Percentiles rank a stretch among this genome's conserved stretches.
phyloP scores from a whole-genome alignment of 495 filamentous ascomycete genomes.

The Collariella sp. region DNA sequence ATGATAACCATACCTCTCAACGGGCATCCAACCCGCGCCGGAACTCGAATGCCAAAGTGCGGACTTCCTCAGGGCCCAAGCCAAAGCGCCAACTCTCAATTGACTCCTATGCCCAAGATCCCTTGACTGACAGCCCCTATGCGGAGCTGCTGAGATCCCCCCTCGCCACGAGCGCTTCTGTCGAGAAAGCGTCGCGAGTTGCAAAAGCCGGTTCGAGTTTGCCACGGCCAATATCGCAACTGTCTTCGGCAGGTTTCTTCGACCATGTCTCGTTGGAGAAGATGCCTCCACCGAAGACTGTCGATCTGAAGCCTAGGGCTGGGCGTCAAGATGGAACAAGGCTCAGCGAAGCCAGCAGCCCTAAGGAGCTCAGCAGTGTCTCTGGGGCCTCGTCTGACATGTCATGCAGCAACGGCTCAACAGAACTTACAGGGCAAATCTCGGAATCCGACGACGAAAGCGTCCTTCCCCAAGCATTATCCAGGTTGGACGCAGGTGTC shows the following conservation, averaged over 20 bases:
- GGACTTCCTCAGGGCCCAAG: conserved; percentile 30
- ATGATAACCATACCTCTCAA: conserved; percentile 1
- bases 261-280: conserved; percentile 30
- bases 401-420: conserved; percentile 16
- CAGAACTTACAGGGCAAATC: conserved; percentile 13
- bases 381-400: conserved; percentile 11
- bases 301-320: conserved; percentile 19
- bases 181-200: conserved; percentile 29
- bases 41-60: conserved; percentile 39
- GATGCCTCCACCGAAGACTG: conserved; percentile 26
- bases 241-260: conserved; percentile 29
- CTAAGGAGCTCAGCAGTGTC: conserved; percentile 4
- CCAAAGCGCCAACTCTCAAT: conserved; percentile 32
- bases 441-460: conserved; percentile 31
- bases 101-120: conserved; percentile 28
- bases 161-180: conserved; percentile 18
- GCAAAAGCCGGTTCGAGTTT: conserved; percentile 30
- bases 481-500: conserved; percentile 35
- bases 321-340: conserved; percentile 16
- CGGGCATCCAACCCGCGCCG: conserved; percentile 27
- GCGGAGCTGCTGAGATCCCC: conserved; percentile 29
- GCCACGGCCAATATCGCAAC: conserved; percentile 32
- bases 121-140: conserved; percentile 19
- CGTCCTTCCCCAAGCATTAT: conserved; percentile 37
- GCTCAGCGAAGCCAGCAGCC: conserved; percentile 12